Conservation (phyloP, 768 basidiomycete genomes). For the Trametes gibbosa region DNA sequence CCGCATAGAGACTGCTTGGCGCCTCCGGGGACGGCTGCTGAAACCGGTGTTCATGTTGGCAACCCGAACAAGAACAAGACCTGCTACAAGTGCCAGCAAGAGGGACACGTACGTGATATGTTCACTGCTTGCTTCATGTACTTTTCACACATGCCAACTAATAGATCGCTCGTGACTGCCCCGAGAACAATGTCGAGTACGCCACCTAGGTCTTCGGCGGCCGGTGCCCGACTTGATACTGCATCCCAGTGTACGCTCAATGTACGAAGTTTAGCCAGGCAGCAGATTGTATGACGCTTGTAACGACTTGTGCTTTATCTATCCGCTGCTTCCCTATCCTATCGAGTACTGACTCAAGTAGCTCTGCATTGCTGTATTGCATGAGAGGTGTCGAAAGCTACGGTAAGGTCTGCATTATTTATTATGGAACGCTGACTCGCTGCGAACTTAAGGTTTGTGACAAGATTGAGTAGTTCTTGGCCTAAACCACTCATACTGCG, state of each 20-base stretch:
- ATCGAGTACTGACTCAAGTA: neutral
- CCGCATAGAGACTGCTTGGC: slow-evolving; percentile 75
- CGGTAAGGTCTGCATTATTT: too few relatives aligned
- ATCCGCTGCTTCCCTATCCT: slow-evolving; percentile 8
- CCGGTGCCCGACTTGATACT: slow-evolving; percentile 5
- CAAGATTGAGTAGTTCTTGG: too few relatives aligned
- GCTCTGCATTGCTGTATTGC: too few relatives aligned
- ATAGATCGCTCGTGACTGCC: slow-evolving; percentile 36
- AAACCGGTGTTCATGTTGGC: slow-evolving; percentile 45
- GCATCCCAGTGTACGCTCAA: slow-evolving; percentile 14
- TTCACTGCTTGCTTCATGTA: neutral
- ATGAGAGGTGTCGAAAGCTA: too few relatives aligned
- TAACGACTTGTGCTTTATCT: slow-evolving; percentile 19
- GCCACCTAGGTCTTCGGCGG: slow-evolving; percentile 15
- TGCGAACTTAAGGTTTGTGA: too few relatives aligned
- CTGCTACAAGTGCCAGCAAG: slow-evolving; percentile 86
- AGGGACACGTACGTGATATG: slow-evolving; percentile 69
- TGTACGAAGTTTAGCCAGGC: slow-evolving; percentile 16
- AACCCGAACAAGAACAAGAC: slow-evolving; percentile 66
- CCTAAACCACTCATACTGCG: too few relatives aligned
- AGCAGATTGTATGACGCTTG: slow-evolving; percentile 11
- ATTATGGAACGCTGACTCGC: too few relatives aligned
- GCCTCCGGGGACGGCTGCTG: slow-evolving; percentile 53
- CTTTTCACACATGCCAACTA: neutral
- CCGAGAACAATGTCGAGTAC: slow-evolving; percentile 30